Base-by-base conservation (phyloP, 176 grass and related monocot genomes). In the Pontederia crassipes region DNA sequence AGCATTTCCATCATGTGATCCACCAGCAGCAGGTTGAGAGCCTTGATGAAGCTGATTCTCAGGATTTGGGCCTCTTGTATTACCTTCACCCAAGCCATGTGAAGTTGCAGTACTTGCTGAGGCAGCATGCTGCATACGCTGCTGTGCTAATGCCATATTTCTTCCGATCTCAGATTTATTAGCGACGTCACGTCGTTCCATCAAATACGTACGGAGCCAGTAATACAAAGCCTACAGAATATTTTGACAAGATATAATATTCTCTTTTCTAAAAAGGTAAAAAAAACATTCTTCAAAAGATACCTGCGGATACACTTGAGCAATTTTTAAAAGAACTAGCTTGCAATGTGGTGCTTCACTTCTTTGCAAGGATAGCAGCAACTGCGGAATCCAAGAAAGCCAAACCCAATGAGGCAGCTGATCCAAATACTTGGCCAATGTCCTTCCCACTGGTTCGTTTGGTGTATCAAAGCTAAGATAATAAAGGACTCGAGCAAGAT, bases 361-460 rank as follows among this genome's bases (percentile, higher is more conserved):
- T 77, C 93, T 76, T 71, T 98, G 93, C 46, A 98, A 74, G 67
- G 93, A 98, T 48, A 98, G 73, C 55, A 98, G 79, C 24, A 98
- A 71, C 59, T 98, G 93, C 67, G 93, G 93, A 80, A 98, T 98
- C 93, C 93, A 98, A 65, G 93, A 92, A 71, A 98, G 87, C 93
- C 93, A 98, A 76, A 98, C 88, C 93, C 93, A 92, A 67, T 98
- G 81, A 58, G 93, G 93, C 11, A 98, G 70, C 65, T 98, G 93
- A 60, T 92, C 93, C 16, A 98, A 88, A 89, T 92, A 98, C 78
- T 98, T 98, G 77, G 76, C 87, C 53, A 98, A 87, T 72, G 88
- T 79, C 53, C 68, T 88, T 62, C 93, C 93, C 2, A 92, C 93
- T 10, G 87, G 84, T 79, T 98, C 81, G 62, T 92, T 98, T 76